These are phyloP conservation scores for Rhizopogon roseolus DNA, from an alignment of 768 basidiomycete genomes.

Conservation along the genomic window DNA sequence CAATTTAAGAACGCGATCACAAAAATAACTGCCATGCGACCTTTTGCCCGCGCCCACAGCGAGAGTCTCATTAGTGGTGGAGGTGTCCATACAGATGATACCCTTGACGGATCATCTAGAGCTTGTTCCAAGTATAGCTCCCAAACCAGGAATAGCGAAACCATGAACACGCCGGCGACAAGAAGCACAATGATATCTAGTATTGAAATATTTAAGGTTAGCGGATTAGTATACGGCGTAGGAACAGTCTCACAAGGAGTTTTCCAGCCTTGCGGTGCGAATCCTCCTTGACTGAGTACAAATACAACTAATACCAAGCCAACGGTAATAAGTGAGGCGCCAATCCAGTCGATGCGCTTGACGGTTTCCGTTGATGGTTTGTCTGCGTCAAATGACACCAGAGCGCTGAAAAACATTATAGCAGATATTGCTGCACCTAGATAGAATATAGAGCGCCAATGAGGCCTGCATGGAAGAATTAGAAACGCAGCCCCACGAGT, in stretches of 20 bases:
- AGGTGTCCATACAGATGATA: slow-evolving; percentile 30
- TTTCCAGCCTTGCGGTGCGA: slow-evolving; percentile 55
- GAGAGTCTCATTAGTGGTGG: slow-evolving; percentile 64
- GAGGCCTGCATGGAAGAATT: slow-evolving; percentile 15
- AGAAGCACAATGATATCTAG: slow-evolving; percentile 70
- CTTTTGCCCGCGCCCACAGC: slow-evolving; percentile 59
- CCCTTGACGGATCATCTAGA: slow-evolving; percentile 8
- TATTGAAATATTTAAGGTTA: background rate
- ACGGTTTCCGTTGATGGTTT: slow-evolving; percentile 31
- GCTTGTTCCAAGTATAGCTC: slow-evolving; percentile 52
- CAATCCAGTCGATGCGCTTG: slow-evolving; percentile 73
- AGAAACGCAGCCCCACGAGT: background rate
- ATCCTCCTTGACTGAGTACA: slow-evolving; percentile 61
- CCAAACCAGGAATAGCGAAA: slow-evolving; percentile 59
- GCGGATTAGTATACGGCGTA: slow-evolving; percentile 9
- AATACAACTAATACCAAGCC: slow-evolving; percentile 72
- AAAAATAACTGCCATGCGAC: slow-evolving; percentile 59
- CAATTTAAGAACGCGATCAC: slow-evolving; percentile 63
- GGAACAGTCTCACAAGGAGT: slow-evolving; percentile 41
- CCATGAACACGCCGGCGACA: slow-evolving; percentile 52
- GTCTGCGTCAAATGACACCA: slow-evolving; percentile 60
- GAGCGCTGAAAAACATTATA: slow-evolving; percentile 46
- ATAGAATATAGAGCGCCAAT: slow-evolving; percentile 70
- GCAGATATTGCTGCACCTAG: slow-evolving; percentile 53
- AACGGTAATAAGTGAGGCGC: slow-evolving; percentile 57